Conservation (phyloP, 2,329 filamentous ascomycete genomes). For the Chaetomium globosum region DNA sequence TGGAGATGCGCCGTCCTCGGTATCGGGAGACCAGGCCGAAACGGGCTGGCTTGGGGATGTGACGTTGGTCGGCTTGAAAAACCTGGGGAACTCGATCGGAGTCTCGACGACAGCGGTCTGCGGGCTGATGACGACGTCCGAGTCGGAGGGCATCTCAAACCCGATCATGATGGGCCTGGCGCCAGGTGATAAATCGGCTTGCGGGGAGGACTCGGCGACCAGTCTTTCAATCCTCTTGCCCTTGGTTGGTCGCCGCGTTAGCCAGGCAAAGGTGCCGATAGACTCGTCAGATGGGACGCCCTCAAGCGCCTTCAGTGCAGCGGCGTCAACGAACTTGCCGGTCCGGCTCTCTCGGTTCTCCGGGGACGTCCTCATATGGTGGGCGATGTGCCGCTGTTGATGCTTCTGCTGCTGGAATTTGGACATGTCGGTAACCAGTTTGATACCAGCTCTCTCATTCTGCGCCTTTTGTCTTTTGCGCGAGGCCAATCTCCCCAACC, state of each 20-base stretch:
- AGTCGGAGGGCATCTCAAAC: conserved; percentile 63
- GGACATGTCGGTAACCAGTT: conserved; percentile 69
- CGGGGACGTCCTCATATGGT: conserved; percentile 36
- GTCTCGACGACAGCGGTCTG: conserved; percentile 51
- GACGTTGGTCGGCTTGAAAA: conserved; percentile 35
- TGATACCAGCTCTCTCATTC: conserved; percentile 65
- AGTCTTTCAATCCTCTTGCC: conserved; percentile 38
- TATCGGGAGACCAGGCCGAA: conserved; percentile 61
- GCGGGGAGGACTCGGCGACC: conserved; percentile 35
- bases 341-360: conserved; percentile 38
- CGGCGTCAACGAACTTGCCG: conserved; percentile 60
- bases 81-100: conserved; percentile 42
- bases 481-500: conserved; percentile 56
- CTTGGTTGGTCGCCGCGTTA: conserved; percentile 48
- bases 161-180: conserved; percentile 75
- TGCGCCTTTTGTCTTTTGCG: conserved; percentile 62
- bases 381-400: conserved; percentile 45
- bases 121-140: conserved; percentile 53
- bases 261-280: conserved; percentile 61
- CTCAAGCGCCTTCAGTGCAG: conserved; percentile 62
- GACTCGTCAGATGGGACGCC: conserved; percentile 57
- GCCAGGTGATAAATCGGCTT: conserved; percentile 63
- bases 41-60: conserved; percentile 52
- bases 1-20: conserved; percentile 53
- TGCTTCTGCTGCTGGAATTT: conserved; percentile 51